These are phyloP conservation scores for Scutellaria minor DNA, from an alignment of 257 asterid species.

Conservation along the genomic window DNA sequence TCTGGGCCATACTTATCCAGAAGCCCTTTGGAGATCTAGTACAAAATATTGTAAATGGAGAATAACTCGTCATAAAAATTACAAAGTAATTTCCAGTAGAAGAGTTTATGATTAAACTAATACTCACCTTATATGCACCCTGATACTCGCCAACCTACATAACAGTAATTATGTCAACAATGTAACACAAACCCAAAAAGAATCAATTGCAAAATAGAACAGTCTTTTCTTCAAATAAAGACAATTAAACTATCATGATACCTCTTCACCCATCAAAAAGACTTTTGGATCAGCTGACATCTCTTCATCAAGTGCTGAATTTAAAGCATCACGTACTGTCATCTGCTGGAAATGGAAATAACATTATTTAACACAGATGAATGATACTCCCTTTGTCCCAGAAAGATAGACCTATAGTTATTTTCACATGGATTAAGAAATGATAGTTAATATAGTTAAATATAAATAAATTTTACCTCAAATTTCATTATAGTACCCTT, in stretches of 20 bases:
- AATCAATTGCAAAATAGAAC: background rate
- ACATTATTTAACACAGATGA: background rate
- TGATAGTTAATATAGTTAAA: too few species aligned
- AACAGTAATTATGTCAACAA: slow-evolving; percentile 30
- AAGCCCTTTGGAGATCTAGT: slow-evolving; percentile 79
- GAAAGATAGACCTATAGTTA: too few species aligned
- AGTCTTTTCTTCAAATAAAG: slow-evolving; percentile 15
- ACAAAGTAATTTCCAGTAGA: background rate
- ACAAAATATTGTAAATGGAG: slow-evolving; percentile 17
- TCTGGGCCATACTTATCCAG: slow-evolving; percentile 86
- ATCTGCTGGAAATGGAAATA: slow-evolving; percentile 49
- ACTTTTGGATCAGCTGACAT: slow-evolving; percentile 96
- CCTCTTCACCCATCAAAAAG: slow-evolving; percentile 93
- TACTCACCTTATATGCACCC: slow-evolving; percentile 90
- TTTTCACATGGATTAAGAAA: too few species aligned
- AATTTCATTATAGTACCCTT: too few species aligned
- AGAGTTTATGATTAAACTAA: background rate
- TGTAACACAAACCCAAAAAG: background rate
- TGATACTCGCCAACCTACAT: slow-evolving; percentile 89
- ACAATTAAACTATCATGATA: slow-evolving; percentile 30
- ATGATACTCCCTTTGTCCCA: too few species aligned
- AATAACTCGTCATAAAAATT: slow-evolving; percentile 7
- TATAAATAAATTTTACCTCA: too few species aligned
- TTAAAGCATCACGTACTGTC: slow-evolving; percentile 81
- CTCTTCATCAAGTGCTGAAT: slow-evolving; percentile 96